Base-by-base conservation (phyloP, 352 stramenopile species). In the Pythium brachiatum region DNA sequence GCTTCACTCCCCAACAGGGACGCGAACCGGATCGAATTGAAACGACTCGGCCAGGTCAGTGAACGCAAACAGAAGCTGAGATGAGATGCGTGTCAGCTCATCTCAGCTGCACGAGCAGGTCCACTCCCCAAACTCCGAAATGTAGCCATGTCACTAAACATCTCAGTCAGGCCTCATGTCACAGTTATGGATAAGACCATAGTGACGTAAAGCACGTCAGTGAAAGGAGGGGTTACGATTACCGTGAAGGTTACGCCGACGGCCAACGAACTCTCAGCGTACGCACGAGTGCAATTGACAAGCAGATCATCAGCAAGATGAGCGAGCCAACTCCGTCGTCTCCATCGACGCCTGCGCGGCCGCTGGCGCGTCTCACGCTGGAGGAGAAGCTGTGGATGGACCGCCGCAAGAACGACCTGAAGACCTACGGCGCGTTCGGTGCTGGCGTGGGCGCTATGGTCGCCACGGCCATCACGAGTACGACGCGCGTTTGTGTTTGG, bases 311-410 rank as follows among this genome's bases (percentile, higher is more conserved):
- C 31, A 34, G 3, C 25, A 48, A 23, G n/a, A 74, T 71, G 68
- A 66, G 39, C 36, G 54, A 63, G 39, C 57, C 62, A 25, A 25
- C 62, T 7, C 15, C 23, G 20, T 57, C 54, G 26, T 15, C 62
- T 23, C n/a, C 57, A 11, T 7, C 59, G 62, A 39, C 53, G 53
- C 36, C 57, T 31, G 64, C 64, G 41, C 41, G 41, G n/a, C 41
- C 41, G n/a, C 15, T 48, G 21, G 70, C 70, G 61, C 82, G 78
- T 18, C 71, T 90, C 51, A 91, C 82, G 50, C 74, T 94, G 26
- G 85, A 94, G 65, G 85, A 94, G 66, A 92, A 92, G 60, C 57
- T 91, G 31, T 94, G 85, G 85, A 88, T 86, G 56, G 82, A 94
- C 47, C 80, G 79, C 44, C 81, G 85, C 68, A 70, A 76, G 58